Percentiles rank a stretch among this genome's conserved stretches.
phyloP scores from a whole-genome alignment of 148 eudicot genomes.

The Camellia granthamiana region DNA sequence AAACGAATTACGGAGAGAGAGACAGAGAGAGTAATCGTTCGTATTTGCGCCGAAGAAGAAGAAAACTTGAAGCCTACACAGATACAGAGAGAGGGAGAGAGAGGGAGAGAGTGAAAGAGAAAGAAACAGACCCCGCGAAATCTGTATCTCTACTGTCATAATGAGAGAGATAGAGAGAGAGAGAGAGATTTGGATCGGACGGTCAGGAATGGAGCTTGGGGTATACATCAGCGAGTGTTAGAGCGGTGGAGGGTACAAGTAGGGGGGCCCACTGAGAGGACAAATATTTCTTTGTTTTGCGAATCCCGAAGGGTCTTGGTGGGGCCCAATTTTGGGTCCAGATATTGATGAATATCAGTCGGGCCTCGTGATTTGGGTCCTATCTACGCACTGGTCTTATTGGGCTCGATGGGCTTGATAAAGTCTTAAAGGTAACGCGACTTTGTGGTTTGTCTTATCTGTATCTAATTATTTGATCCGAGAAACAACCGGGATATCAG shows the following conservation, averaged over 20 bases:
- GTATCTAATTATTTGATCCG: background rate
- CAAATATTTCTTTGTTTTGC: background rate
- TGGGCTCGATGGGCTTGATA: background rate
- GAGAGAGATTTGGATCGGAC: conserved; percentile 19
- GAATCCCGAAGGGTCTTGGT: background rate
- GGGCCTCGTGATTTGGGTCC: background rate
- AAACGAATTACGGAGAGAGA: conserved; percentile 21
- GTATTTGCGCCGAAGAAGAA: conserved; percentile 14
- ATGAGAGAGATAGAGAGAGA: background rate
- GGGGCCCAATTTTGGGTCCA: background rate
- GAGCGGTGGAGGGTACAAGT: background rate
- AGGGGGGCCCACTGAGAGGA: conserved; percentile 10
- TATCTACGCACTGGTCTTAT: background rate
- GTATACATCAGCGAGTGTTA: background rate
- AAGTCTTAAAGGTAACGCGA: conserved; percentile 3
- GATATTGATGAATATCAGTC: background rate
- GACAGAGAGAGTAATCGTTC: background rate
- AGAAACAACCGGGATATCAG: background rate
- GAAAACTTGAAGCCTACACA: background rate
- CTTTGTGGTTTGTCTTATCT: background rate
- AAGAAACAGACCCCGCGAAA: conserved; percentile 24
- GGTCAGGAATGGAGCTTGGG: conserved; percentile 17
- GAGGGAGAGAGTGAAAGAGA: background rate
- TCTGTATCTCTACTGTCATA: background rate
- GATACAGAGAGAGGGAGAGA: background rate